Evolutionary conservation across 345 rosid species (phyloP).

Genomic region (Odontarrhena argentea): DNA sequence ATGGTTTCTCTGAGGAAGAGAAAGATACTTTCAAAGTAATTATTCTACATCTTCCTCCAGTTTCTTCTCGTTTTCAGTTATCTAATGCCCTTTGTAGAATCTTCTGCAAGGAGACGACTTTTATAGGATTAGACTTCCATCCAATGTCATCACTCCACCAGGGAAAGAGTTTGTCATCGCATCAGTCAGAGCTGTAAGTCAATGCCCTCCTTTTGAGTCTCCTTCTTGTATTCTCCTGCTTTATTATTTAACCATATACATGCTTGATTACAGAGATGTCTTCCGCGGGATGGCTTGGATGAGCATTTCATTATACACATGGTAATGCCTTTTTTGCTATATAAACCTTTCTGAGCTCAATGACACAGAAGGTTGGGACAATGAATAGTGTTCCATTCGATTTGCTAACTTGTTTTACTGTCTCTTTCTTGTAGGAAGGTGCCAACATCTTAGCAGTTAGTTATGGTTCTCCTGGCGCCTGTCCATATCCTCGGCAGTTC

Average conservation of each 20-base stretch:
- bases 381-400: background rate
- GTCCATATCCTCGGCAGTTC: slow-evolving; percentile 72
- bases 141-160: slow-evolving; percentile 75
- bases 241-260: background rate
- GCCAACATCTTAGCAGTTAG: slow-evolving; percentile 75
- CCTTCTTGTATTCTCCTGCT: background rate
- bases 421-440: slow-evolving; percentile 63
- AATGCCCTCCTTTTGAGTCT: background rate
- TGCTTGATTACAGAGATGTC: slow-evolving; percentile 70
- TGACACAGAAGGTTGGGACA: slow-evolving; percentile 3
- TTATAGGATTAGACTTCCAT: slow-evolving; percentile 85
- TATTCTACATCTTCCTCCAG: background rate
- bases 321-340: slow-evolving; percentile 48
- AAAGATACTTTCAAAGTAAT: slow-evolving; percentile 69
- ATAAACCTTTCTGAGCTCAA: background rate
- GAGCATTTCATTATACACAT: slow-evolving; percentile 84
- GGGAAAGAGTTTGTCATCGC: slow-evolving; percentile 75
- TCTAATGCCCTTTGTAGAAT: slow-evolving; percentile 51
- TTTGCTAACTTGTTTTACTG: slow-evolving; percentile 9
- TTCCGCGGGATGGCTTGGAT: slow-evolving; percentile 77
- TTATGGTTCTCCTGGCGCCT: slow-evolving; percentile 81
- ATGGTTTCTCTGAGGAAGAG: slow-evolving; percentile 59
- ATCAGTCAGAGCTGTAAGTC: slow-evolving; percentile 87
- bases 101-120: slow-evolving; percentile 78
- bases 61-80: background rate